phyloP scores from a whole-genome alignment of 257 asterid genomes.

The Przewalskia tangutica region DNA sequence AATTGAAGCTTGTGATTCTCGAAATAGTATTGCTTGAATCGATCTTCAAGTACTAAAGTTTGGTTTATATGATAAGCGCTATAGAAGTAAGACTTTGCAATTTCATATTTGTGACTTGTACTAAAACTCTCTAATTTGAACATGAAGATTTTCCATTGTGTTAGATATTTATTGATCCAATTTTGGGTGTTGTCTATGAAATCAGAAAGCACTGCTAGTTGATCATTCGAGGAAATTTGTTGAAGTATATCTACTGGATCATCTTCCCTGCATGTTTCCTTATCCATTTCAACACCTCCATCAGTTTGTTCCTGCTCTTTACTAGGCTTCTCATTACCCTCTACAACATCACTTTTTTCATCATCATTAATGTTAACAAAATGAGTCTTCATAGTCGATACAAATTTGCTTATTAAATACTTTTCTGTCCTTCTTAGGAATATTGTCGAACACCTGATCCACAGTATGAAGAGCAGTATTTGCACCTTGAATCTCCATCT shows the following conservation, averaged over 20 bases:
- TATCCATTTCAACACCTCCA: not conserved
- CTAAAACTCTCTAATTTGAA: not conserved
- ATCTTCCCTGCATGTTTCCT: not conserved
- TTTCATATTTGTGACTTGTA: too few relatives aligned
- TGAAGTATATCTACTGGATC: not conserved
- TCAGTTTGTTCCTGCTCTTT: not conserved
- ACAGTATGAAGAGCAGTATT: too few relatives aligned
- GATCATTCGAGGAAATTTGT: not conserved
- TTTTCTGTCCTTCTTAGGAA: too few relatives aligned
- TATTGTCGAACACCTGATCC: too few relatives aligned
- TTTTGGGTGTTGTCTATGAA: not conserved
- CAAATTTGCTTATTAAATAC: too few relatives aligned
- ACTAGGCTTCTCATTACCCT: not conserved
- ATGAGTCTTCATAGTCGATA: too few relatives aligned
- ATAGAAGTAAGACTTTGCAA: constrained; percentile 6
- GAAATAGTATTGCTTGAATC: constrained; percentile 77
- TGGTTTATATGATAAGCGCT: constrained; percentile 81
- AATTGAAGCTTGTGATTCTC: constrained; percentile 89
- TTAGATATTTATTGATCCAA: not conserved
- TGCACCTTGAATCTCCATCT: too few relatives aligned
- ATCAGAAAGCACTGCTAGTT: not conserved
- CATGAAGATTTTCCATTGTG: too few relatives aligned
- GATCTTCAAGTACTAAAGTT: constrained; percentile 72
- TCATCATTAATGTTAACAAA: too few relatives aligned
- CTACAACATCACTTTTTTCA: too few relatives aligned